Evolutionary conservation across 2,329 filamentous ascomycete genomes (phyloP), one percentile per base, ranked within the genome.

Genomic region (Claviceps sp.): DNA sequence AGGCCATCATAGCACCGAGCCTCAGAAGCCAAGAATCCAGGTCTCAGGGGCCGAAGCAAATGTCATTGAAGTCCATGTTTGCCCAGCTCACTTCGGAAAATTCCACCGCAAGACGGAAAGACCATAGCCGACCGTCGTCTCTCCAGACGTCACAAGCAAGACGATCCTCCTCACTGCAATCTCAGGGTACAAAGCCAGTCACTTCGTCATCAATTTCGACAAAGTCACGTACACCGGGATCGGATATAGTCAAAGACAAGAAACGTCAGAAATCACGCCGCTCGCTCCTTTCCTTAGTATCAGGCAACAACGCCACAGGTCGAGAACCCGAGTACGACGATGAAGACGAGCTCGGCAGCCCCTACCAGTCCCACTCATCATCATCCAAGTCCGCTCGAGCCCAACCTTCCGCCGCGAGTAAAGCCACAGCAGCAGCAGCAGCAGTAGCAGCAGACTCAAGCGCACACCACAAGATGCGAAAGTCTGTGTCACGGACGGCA

Each of bases 401-500:
- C n/a, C 50, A 39, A n/a, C 10, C 47, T 7, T 30, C 54, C 56
- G 6, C 45, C 19, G 52, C 56, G 10, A 50, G 59, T 52, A 38
- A 53, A 48, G 43, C 58, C 55, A 52, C 59, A n/a, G 52, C 46
- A 51, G 53, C 52, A 53, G 53, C 19, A 24, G 42, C 42, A 14
- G 42, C 46, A 51, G 53, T 52, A 54, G 53, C 22, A 16, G 42
- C 42, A 14, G 42, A 44, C 42, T 44, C 42, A 10, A 26, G 45
- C 2, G 54, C 54, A 6, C 58, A 54, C 30, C 30, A 34, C 34
- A 66, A 60, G 51, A 54, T 60, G 4, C 61, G 63, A 58, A 64
- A 58, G n/a, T 59, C 64, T 1, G 61, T 55, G n/a, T 50, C 58
- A 3, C 59, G 57, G 16, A 66, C 64, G 5, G 65, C 57, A 16